phyloP scores from a whole-genome alignment of 306 rosid genomes.

The Rubus idaeus region DNA sequence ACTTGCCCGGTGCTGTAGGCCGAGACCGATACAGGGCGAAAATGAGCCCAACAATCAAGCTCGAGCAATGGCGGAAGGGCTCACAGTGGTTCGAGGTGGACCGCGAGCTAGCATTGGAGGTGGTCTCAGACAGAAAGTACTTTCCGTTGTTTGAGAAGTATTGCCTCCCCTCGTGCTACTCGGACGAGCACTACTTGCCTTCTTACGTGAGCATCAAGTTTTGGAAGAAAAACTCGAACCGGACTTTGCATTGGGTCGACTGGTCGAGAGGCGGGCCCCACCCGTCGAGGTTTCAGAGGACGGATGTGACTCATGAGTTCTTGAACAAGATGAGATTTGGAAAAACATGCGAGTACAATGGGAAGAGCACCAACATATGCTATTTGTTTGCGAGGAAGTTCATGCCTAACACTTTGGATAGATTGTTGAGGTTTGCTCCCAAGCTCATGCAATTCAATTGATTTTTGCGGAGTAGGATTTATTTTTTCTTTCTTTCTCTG shows the following conservation, averaged over 20 bases:
- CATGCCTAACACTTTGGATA: constrained; percentile 56
- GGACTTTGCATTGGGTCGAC: constrained; percentile 88
- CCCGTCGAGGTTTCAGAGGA: constrained; percentile 52
- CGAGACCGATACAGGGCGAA: constrained; percentile 56
- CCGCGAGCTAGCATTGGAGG: constrained; percentile 46
- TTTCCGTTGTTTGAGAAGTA: constrained; percentile 43
- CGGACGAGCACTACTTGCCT: constrained; percentile 86
- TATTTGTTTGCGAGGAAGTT: constrained; percentile 88
- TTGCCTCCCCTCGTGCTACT: constrained; percentile 52
- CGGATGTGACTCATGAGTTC: constrained; percentile 42
- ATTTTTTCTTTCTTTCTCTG: background rate
- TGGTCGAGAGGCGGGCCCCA: constrained; percentile 84
- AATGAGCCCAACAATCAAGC: constrained; percentile 52
- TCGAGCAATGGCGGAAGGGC: constrained; percentile 80
- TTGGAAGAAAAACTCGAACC: constrained; percentile 53
- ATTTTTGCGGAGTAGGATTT: background rate
- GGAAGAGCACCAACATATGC: constrained; percentile 45
- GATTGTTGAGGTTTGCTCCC: constrained; percentile 67
- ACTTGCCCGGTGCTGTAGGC: constrained; percentile 45
- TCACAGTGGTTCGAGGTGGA: constrained; percentile 92
- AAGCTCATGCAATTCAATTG: constrained; percentile 66
- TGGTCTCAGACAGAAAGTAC: constrained; percentile 49
- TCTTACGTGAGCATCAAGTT: constrained; percentile 50
- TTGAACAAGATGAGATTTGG: constrained; percentile 58
- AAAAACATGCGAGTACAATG: constrained; percentile 55